phyloP scores from a whole-genome alignment of 495 filamentous ascomycete species.

The Hypomontagnella submonticulosa region DNA sequence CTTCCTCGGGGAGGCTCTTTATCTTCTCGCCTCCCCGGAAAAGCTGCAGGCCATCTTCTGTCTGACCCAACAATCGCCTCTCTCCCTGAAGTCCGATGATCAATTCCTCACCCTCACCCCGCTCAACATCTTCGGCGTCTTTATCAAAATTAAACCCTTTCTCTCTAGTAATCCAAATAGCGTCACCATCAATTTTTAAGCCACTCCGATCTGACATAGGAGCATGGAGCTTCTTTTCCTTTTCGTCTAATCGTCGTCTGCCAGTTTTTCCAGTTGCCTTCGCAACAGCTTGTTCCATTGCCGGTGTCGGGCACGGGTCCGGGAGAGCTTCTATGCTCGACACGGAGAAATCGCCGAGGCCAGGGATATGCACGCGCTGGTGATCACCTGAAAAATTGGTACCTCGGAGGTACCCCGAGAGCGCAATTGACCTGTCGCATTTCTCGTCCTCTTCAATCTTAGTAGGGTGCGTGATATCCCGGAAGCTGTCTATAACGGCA shows the following conservation, averaged over 20 bases:
- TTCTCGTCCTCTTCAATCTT: conserved; percentile 86
- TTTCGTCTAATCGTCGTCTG: conserved; percentile 84
- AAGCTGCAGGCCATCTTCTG: conserved; percentile 80
- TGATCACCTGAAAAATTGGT: conserved; percentile 92
- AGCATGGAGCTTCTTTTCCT: conserved; percentile 93
- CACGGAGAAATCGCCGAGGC: conserved; percentile 93
- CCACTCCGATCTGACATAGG: conserved; percentile 98
- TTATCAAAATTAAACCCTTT: conserved; percentile 80
- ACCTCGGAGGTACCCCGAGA: conserved; percentile 95
- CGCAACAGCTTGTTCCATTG: conserved; percentile 83
- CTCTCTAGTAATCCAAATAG: conserved; percentile 67
- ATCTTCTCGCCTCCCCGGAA: conserved; percentile 82
- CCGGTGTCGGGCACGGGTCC: conserved; percentile 95
- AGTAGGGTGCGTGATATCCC: conserved; percentile 93
- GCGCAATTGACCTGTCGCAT: conserved; percentile 87
- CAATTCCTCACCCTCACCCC: conserved; percentile 91
- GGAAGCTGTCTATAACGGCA: conserved; percentile 88
- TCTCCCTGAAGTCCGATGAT: conserved; percentile 90
- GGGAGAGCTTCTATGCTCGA: conserved; percentile 84
- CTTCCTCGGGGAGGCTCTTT: conserved; percentile 67
- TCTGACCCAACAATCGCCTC: conserved; percentile 82
- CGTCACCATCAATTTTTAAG: conserved; percentile 72
- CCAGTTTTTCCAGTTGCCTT: conserved; percentile 83
- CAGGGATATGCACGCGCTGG: conserved; percentile 90
- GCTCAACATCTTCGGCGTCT: conserved; percentile 72